phyloP scores from a whole-genome alignment of 805 yeast genomes.

The Suhomyces pyralidae region DNA sequence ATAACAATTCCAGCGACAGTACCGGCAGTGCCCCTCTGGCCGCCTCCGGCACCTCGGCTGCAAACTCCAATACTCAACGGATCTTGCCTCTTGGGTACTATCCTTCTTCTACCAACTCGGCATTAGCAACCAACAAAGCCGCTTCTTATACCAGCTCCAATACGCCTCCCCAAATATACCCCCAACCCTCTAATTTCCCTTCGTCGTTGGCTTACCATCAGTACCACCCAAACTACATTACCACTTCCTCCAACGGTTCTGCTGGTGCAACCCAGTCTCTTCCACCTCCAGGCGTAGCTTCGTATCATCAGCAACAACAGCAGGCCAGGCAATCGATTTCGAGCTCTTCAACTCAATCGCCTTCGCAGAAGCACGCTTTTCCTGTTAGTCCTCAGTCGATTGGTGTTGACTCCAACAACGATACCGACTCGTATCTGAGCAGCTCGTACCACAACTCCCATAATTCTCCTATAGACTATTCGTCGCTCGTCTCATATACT shows the following conservation, averaged over 20 bases:
- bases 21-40: neutral
- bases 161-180: neutral
- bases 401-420: neutral
- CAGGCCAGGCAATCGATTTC: neutral
- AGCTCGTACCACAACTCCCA: neutral
- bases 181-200: neutral
- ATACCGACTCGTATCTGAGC: conserved; percentile 1
- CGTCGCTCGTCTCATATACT: conserved; percentile 34
- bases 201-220: conserved; percentile 1
- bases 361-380: neutral
- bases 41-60: neutral
- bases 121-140: neutral
- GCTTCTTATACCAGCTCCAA: neutral
- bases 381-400: conserved; percentile 6
- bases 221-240: conserved; percentile 7
- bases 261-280: neutral
- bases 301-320: conserved; percentile 1
- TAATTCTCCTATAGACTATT: conserved; percentile 26
- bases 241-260: neutral
- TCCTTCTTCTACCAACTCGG: neutral
- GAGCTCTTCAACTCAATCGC: conserved; percentile 1
- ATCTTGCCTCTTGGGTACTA: conserved; percentile 3
- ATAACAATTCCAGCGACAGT: neutral
- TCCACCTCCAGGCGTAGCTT: neutral
- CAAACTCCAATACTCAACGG: conserved; percentile 1